phyloP scores from a whole-genome alignment of 306 rosid species.

The Quercus gilva region DNA sequence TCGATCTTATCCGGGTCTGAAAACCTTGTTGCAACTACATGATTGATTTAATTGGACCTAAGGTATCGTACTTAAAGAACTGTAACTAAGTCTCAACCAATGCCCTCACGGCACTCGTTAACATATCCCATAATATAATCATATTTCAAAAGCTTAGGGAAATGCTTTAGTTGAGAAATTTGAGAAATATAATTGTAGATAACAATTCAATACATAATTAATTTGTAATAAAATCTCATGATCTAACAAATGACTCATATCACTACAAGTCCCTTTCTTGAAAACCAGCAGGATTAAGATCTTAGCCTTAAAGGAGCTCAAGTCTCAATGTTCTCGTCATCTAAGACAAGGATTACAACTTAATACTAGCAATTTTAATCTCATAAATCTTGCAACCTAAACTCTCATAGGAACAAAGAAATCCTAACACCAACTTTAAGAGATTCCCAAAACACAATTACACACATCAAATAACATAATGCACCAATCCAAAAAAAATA shows the following conservation, averaged over 20 bases:
- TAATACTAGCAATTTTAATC: background rate
- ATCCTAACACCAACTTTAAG: background rate
- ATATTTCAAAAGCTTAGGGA: no score
- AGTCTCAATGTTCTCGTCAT: background rate
- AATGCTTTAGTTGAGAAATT: no score
- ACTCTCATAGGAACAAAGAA: background rate
- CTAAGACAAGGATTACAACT: background rate
- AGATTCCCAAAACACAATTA: background rate
- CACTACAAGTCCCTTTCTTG: background rate
- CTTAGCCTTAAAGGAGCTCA: background rate
- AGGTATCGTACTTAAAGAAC: no score
- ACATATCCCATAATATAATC: no score
- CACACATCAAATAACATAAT: no score
- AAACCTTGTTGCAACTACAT: no score
- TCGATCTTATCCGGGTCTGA: no score
- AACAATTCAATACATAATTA: background rate
- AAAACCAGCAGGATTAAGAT: background rate
- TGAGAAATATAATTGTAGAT: background rate
- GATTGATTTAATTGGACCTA: no score
- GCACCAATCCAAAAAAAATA: no score
- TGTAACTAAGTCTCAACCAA: no score
- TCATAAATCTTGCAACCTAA: background rate
- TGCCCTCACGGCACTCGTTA: no score
- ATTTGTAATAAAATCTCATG: background rate
- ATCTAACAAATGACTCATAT: background rate